These are phyloP conservation scores for Thalia dealbata DNA, from an alignment of 176 grass and related monocot genomes.

Conservation along the genomic window DNA sequence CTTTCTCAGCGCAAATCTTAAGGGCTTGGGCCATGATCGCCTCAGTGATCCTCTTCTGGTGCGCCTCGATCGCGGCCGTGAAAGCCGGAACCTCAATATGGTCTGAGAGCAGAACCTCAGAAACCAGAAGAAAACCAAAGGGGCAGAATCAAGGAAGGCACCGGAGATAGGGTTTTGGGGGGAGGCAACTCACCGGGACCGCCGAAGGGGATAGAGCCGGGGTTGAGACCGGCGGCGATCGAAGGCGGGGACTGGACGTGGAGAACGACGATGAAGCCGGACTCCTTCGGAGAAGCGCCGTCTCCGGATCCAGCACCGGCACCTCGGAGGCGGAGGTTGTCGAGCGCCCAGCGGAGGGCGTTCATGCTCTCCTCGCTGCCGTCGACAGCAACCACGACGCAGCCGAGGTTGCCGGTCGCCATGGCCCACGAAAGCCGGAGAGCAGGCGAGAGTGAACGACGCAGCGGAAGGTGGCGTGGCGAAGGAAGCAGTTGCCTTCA, in stretches of 20 bases:
- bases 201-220: constrained; percentile 79
- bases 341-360: constrained; percentile 72
- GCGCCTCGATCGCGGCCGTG: constrained; percentile 77
- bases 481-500: too few relatives aligned
- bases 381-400: constrained; percentile 82
- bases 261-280: constrained; percentile 49
- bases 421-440: constrained; percentile 19
- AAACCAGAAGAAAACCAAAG: background rate
- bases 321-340: constrained; percentile 65
- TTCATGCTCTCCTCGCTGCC: constrained; percentile 98
- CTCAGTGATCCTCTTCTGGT: constrained; percentile 75
- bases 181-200: constrained; percentile 54
- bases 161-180: too few relatives aligned
- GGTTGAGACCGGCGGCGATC: constrained; percentile 67
- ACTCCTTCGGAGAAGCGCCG: constrained; percentile 25
- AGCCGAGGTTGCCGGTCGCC: constrained; percentile 65
- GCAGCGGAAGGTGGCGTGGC: too few relatives aligned
- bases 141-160: constrained; percentile 3
- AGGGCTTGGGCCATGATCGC: constrained; percentile 77
- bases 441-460: background rate
- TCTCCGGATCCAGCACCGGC: constrained; percentile 4
- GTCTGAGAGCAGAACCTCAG: constrained; percentile 30
- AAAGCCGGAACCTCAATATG: constrained; percentile 81
- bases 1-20: constrained; percentile 69
- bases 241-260: constrained; percentile 62